Evolutionary conservation across 257 asterid species (phyloP).

Genomic region (Salvia splendens): DNA sequence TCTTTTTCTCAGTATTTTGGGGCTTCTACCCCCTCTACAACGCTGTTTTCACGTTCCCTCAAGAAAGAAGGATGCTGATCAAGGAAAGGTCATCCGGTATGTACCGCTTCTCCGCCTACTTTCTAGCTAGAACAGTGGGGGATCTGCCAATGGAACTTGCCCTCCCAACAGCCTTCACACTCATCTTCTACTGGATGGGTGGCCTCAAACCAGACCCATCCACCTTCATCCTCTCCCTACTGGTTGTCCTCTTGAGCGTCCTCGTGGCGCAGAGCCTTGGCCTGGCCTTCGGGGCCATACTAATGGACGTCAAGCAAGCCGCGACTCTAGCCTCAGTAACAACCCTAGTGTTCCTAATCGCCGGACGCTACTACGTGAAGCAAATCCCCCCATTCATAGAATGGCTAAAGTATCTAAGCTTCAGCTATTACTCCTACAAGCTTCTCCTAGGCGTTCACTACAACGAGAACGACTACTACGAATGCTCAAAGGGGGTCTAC

Average conservation of each 20-base stretch:
- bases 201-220: conserved; percentile 82
- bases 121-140: conserved; percentile 80
- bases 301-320: conserved; percentile 95
- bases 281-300: conserved; percentile 84
- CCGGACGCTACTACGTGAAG: conserved; percentile 90
- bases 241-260: conserved; percentile 78
- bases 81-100: conserved; percentile 93
- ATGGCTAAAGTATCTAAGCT: conserved; percentile 85
- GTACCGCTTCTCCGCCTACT: conserved; percentile 94
- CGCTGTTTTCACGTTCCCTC: conserved; percentile 95
- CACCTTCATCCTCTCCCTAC: conserved; percentile 75
- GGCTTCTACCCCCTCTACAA: conserved; percentile 99
- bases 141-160: conserved; percentile 95
- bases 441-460: conserved; percentile 86
- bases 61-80: conserved; percentile 83
- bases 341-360: conserved; percentile 82
- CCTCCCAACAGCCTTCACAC: conserved; percentile 85
- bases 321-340: conserved; percentile 95
- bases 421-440: conserved; percentile 84
- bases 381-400: conserved; percentile 81
- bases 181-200: conserved; percentile 98
- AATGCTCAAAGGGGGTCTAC: conserved; percentile 63
- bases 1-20: conserved; percentile 96
- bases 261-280: conserved; percentile 91
- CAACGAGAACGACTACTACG: conserved; percentile 61